Percentiles rank a stretch among this genome's conserved stretches.
Evolutionary conservation across 202 grass and related monocot species (phyloP).

Genomic region (Setaria italica): DNA sequence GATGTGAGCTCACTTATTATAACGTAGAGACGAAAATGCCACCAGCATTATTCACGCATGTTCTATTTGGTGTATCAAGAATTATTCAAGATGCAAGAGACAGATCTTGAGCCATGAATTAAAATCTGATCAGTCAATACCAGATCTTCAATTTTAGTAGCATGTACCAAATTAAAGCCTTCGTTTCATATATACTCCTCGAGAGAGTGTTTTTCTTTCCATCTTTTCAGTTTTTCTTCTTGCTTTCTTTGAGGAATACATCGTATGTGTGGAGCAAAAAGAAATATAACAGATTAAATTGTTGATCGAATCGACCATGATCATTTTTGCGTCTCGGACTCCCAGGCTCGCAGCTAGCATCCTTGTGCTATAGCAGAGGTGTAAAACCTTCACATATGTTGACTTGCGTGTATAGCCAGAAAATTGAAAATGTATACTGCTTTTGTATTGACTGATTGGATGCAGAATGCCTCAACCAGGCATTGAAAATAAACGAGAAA

Average conservation of each 20-base stretch:
- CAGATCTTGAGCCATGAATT: neutral
- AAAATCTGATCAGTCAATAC: neutral
- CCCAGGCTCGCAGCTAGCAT: neutral
- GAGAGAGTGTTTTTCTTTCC: neutral
- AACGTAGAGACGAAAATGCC: neutral
- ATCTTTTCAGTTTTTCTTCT: neutral
- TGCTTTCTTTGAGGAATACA: neutral
- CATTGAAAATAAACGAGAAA: neutral
- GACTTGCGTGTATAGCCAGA: neutral
- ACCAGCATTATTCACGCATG: neutral
- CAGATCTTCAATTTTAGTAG: neutral
- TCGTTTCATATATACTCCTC: neutral
- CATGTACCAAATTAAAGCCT: neutral
- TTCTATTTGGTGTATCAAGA: neutral
- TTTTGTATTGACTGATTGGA: too few species aligned
- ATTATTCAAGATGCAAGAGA: neutral
- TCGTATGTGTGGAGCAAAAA: neutral
- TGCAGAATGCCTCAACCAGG: neutral
- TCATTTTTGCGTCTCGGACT: neutral
- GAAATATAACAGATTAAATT: neutral
- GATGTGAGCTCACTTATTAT: neutral
- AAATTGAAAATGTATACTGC: too few species aligned
- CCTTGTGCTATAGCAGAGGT: neutral
- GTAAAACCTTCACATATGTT: neutral
- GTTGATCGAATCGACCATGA: neutral